A percentile compares a stretch with the other conserved stretches of the same genome.
These are phyloP conservation scores for Exophiala calicioides DNA, from an alignment of 2,329 filamentous ascomycete species.

Conservation along the genomic window DNA sequence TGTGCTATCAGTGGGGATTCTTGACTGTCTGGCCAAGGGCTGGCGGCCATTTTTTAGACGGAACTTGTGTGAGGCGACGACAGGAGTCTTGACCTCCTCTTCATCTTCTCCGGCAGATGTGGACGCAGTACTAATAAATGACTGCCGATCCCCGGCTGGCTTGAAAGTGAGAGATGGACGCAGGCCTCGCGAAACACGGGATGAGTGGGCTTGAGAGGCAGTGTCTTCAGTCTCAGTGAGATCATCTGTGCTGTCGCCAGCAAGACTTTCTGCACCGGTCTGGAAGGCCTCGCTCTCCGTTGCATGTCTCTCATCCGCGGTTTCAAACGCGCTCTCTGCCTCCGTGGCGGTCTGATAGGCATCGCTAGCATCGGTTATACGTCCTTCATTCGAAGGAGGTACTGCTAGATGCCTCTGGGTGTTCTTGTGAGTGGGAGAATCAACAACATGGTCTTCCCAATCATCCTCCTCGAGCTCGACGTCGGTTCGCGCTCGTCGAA, in stretches of 20 bases:
- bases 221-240: constrained; percentile 80
- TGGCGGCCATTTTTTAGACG: constrained; percentile 70
- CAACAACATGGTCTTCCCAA: constrained; percentile 80
- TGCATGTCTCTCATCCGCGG: constrained; percentile 72
- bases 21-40: constrained; percentile 59
- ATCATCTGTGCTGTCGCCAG: constrained; percentile 72
- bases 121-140: constrained; percentile 84
- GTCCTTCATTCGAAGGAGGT: constrained; percentile 30
- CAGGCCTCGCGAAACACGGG: constrained; percentile 36
- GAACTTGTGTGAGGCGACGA: constrained; percentile 66
- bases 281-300: constrained; percentile 96
- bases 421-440: constrained; percentile 37
- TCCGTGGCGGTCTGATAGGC: constrained; percentile 82
- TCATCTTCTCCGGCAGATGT: constrained; percentile 77
- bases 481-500: constrained; percentile 74
- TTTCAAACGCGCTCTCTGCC: constrained; percentile 66
- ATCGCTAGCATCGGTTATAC: constrained; percentile 59
- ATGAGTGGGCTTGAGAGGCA: constrained; percentile 37
- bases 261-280: constrained; percentile 76
- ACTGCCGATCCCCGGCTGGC: constrained; percentile 61
- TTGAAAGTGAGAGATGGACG: constrained; percentile 46
- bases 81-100: constrained; percentile 64
- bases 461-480: constrained; percentile 77
- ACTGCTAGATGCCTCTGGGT: constrained; percentile 31
- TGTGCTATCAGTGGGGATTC: constrained; percentile 47